These are phyloP conservation scores for Candida wancherniae DNA, from an alignment of 805 yeast species.

Conservation along the genomic window DNA sequence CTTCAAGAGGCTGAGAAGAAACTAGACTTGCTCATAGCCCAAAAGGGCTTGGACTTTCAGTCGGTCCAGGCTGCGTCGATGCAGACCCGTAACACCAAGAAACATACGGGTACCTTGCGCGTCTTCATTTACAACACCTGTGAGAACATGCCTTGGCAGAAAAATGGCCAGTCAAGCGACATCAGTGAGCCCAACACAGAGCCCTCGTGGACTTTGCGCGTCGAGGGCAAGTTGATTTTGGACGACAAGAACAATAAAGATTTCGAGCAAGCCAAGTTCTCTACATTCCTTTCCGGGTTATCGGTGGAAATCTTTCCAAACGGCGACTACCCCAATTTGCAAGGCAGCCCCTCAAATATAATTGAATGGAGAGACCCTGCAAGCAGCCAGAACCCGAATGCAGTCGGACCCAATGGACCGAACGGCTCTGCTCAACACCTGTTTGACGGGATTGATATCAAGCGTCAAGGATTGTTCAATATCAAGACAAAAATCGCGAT, in stretches of 20 bases:
- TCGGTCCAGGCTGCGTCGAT: constrained; percentile 46
- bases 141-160: constrained; percentile 84
- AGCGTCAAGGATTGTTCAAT: constrained; percentile 60
- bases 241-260: constrained; percentile 8
- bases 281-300: constrained; percentile 71
- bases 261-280: constrained; percentile 13
- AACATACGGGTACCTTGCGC: constrained; percentile 61
- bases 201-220: constrained; percentile 76
- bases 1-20: constrained; percentile 77
- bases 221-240: constrained; percentile 77
- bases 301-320: constrained; percentile 65
- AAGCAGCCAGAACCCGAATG: constrained; percentile 14
- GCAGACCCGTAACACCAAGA: constrained; percentile 32
- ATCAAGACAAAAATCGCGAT: constrained; percentile 68
- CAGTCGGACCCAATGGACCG: constrained; percentile 17
- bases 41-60: constrained; percentile 82
- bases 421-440: constrained; percentile 18
- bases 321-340: constrained; percentile 34
- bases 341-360: constrained; percentile 34
- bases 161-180: constrained; percentile 22
- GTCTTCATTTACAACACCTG: constrained; percentile 77
- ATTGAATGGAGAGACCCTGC: constrained; percentile 88
- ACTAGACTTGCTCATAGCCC: constrained; percentile 73
- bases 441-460: constrained; percentile 88
- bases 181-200: constrained; percentile 22